Conservation (phyloP, 2,329 filamentous ascomycete genomes). For the Elsinoe fawcettii region DNA sequence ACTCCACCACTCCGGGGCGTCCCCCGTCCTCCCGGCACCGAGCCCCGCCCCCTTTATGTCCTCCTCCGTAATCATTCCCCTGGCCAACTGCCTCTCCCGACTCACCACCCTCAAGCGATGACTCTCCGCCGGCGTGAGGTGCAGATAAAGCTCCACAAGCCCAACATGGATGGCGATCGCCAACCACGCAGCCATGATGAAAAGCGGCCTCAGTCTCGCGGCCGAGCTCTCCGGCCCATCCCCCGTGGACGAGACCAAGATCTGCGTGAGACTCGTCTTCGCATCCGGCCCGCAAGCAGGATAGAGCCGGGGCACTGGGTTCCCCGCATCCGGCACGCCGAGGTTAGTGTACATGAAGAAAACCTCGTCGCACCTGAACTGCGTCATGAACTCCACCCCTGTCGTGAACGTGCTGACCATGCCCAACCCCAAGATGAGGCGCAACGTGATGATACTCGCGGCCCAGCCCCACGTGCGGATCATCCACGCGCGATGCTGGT, state of each 20-base stretch:
- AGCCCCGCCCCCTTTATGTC: background rate
- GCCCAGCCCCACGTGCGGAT: slow-evolving; percentile 40
- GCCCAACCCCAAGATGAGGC: slow-evolving; percentile 42
- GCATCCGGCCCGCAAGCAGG: slow-evolving; percentile 25
- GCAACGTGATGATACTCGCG: slow-evolving; percentile 46
- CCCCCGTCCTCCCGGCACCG: background rate
- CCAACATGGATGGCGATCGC: slow-evolving; percentile 45
- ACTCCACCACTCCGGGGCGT: slow-evolving; percentile 8
- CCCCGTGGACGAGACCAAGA: slow-evolving; percentile 8
- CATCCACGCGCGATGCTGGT: slow-evolving; percentile 60
- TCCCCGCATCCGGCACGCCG: slow-evolving; percentile 19
- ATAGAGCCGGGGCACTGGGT: slow-evolving; percentile 29
- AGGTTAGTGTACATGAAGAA: slow-evolving; percentile 30
- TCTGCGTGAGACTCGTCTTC: background rate
- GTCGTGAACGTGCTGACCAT: slow-evolving; percentile 34
- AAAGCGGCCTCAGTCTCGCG: slow-evolving; percentile 41
- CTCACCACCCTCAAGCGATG: slow-evolving; percentile 49
- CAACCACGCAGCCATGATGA: slow-evolving; percentile 49
- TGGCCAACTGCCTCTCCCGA: slow-evolving; percentile 49
- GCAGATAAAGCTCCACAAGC: slow-evolving; percentile 38
- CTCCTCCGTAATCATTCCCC: slow-evolving; percentile 29
- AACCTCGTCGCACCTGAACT: slow-evolving; percentile 44
- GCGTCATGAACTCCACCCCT: slow-evolving; percentile 30
- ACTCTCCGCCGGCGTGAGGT: slow-evolving; percentile 47
- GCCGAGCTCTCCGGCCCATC: slow-evolving; percentile 29